phyloP scores from a whole-genome alignment of 352 stramenopile species.

The Globisporangium perplexum region DNA sequence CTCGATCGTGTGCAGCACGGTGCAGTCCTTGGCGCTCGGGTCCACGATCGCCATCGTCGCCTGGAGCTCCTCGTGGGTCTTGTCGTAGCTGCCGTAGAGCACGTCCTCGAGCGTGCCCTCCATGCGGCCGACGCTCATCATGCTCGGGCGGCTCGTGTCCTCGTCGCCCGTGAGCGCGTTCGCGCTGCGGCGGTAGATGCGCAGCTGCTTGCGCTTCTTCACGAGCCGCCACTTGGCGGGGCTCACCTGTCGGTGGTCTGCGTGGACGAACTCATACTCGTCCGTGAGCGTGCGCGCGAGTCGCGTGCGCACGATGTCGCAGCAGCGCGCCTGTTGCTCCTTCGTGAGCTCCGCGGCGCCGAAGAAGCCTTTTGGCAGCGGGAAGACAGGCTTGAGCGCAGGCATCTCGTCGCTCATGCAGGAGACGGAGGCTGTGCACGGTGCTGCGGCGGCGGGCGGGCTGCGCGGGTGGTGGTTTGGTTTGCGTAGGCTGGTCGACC shows the following conservation, averaged over 20 bases:
- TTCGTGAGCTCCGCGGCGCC: slow-evolving; percentile 16
- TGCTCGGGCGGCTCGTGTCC: slow-evolving; percentile 8
- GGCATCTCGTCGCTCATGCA: slow-evolving; percentile 2
- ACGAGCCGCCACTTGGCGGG: slow-evolving; percentile 46
- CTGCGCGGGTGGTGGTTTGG: no score
- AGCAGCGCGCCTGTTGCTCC: slow-evolving; percentile 27
- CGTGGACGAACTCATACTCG: slow-evolving; percentile 19
- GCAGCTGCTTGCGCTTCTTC: slow-evolving; percentile 27
- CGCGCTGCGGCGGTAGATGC: slow-evolving; percentile 28
- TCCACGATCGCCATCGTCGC: slow-evolving; percentile 27
- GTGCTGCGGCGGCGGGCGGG: no score
- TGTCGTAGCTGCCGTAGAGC: slow-evolving; percentile 36
- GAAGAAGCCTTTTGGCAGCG: slow-evolving; percentile 26
- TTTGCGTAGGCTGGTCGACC: not conserved
- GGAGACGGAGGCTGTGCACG: not conserved
- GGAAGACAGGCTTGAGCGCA: slow-evolving; percentile 13
- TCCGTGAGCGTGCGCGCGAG: slow-evolving; percentile 25
- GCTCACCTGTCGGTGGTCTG: slow-evolving; percentile 24
- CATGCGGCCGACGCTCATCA: slow-evolving; percentile 32
- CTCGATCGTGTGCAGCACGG: slow-evolving; percentile 35
- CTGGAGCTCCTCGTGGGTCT: slow-evolving; percentile 28
- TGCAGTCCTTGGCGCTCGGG: slow-evolving; percentile 22
- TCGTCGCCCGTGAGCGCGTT: slow-evolving; percentile 5
- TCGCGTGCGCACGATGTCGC: slow-evolving; percentile 20
- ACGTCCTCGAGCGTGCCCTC: slow-evolving; percentile 44